Evolutionary conservation across 192 early-diverging fungal genomes (phyloP).

Genomic region (Umbelopsis sp.): DNA sequence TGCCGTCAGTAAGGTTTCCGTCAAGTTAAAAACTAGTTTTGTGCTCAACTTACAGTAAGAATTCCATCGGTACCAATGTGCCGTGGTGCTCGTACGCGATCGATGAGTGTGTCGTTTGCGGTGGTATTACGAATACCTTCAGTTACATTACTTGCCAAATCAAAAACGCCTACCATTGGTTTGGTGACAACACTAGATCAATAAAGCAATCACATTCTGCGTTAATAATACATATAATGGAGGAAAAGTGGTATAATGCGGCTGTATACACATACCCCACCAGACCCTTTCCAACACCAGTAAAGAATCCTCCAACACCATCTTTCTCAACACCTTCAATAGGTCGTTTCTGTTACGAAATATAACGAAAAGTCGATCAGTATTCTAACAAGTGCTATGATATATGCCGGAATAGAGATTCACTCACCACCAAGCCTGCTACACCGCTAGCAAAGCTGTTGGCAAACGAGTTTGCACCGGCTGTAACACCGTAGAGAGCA

Average conservation of each 20-base stretch:
- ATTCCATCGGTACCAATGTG: slow-evolving; percentile 86
- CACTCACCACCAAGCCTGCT: slow-evolving; percentile 80
- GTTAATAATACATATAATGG: no score
- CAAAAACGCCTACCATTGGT: slow-evolving; percentile 93
- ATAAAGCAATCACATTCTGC: no score
- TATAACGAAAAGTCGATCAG: slow-evolving; percentile 21
- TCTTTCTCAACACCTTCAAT: slow-evolving; percentile 86
- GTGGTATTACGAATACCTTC: slow-evolving; percentile 95
- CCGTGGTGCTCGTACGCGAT: slow-evolving; percentile 85
- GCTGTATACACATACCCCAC: slow-evolving; percentile 67
- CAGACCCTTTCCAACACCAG: slow-evolving; percentile 91
- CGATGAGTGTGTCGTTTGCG: slow-evolving; percentile 80
- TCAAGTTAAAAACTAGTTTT: no score
- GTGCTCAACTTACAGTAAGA: slow-evolving; percentile 54
- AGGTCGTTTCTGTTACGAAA: slow-evolving; percentile 58
- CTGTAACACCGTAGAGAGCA: slow-evolving; percentile 84
- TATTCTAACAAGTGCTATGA: not conserved
- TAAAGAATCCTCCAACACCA: slow-evolving; percentile 93
- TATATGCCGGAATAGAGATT: not conserved
- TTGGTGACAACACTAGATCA: slow-evolving; percentile 88
- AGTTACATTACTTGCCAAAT: slow-evolving; percentile 91
- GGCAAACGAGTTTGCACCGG: slow-evolving; percentile 84
- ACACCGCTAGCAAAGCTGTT: slow-evolving; percentile 85
- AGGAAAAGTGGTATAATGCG: not conserved
- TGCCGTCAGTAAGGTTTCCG: not conserved